Evolutionary conservation across 441 rosid genomes (phyloP), one percentile per base, ranked within the genome.

Genomic region (Gossypium davidsonii): DNA sequence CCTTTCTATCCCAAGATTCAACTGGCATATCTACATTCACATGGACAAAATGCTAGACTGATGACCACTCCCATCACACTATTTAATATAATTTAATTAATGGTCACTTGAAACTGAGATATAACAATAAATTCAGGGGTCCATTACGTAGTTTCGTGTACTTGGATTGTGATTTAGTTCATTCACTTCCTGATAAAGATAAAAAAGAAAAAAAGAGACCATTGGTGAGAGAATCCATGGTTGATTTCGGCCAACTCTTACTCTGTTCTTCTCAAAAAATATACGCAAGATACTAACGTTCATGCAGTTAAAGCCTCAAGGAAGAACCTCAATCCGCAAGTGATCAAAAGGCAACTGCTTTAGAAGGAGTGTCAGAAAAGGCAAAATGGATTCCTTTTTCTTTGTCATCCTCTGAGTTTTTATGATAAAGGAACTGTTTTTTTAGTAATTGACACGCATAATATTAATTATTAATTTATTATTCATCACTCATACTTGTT

Each of bases 361-460:
- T 52, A 52, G 58, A 12, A 65, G 20, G 60, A 51, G 61, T 68
- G 48, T 0, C 0, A 25, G 21, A 51, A 68, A 52, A 68, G 72
- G 60, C 72, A 28, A 6, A 9, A 5, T 17, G 46, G 61, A 31
- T 68, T 68, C 61, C 48, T 52, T 68, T 46, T 68, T 5, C 60
- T 52, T 68, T 68, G 61, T 68, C 39, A 68, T 52, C 72, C 26
- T 52, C 48, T 28, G 11, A 28, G 6, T 23, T 68, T 28, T 68
- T 17, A 67, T 6, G 8, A 67, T n/a, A 67, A 48, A 48, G 7
- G 12, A 67, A 48, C 57, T 4, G 28, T 3, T 39, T 42, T 21
- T 18, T 11, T 26, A 6, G 26, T 25, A 37, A 37, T 7, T 37
- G 42, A 37, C 10, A 6, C 2, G 42, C 42, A 37, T 6, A 37